phyloP scores from a whole-genome alignment of 495 filamentous ascomycete genomes.

The Amphirosellinia nigrospora region DNA sequence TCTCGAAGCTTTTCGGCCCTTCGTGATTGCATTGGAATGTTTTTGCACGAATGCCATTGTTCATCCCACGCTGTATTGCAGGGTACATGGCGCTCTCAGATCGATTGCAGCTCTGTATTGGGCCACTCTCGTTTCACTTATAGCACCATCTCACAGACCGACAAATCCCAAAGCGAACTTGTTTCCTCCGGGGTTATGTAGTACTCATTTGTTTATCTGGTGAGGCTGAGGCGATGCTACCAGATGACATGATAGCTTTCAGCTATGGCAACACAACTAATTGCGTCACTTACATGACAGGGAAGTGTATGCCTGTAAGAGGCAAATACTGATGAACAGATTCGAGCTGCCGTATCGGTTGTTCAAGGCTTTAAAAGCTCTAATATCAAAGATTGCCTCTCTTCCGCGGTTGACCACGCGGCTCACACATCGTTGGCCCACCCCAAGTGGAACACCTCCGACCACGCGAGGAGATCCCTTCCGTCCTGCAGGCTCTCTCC shows the following conservation, averaged over 20 bases:
- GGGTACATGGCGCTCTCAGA: not conserved
- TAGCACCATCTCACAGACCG: not conserved
- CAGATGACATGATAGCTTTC: conserved; percentile 2
- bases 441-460: conserved; percentile 10
- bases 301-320: not conserved
- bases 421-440: conserved; percentile 13
- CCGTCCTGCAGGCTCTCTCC: conserved; percentile 16
- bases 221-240: conserved; percentile 8
- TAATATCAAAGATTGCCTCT: not conserved
- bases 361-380: not conserved
- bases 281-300: not conserved
- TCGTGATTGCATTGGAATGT: not conserved
- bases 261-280: conserved; percentile 20
- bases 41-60: conserved; percentile 7
- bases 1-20: conserved; percentile 14
- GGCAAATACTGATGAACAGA: not conserved
- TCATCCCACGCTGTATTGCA: not conserved
- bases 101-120: not conserved
- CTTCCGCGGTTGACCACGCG: not conserved
- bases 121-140: conserved; percentile 7
- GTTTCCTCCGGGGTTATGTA: conserved; percentile 10
- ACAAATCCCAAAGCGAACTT: not conserved
- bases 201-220: not conserved
- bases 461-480: not conserved
- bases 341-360: not conserved